Base-by-base conservation (phyloP, 495 filamentous ascomycete species). In the Parmelia sp. region DNA sequence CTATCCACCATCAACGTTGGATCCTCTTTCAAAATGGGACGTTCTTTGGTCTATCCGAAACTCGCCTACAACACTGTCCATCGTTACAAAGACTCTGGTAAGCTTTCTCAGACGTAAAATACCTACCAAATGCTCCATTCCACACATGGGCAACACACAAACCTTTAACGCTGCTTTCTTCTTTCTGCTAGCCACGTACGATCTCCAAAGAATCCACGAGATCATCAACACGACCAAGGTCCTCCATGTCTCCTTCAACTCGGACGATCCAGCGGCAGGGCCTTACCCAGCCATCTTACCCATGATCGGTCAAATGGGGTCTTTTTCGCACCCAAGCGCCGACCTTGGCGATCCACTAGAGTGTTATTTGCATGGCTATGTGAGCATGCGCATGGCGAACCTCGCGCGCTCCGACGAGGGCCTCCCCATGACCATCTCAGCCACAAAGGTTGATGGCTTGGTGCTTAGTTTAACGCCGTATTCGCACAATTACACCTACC, bases 291-390 rank as follows among this genome's bases (percentile, higher is more conserved):
- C 82, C 62, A 86, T 86, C 66, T 78, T 96, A 0, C 91, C 91
- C 44, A 92, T 95, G 90, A 88, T 95, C 66, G 91, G 90, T 49
- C 83, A 85, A 66, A 90, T 92, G 86, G 88, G 81, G 23, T 87
- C 83, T 53, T 92, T 86, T 68, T 77, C 77, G 21, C 79, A 81
- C 64, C 85, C 86, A 21, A 86, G 83, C 59, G 80, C 83, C 14
- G 70, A 80, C 66, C 76, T 84, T 14, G 81, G 85, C n/a, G 86
- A 89, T 63, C 78, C 85, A 0, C 57, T 36, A 21, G 88, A 94
- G 66, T 81, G 89, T 59, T 95, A 96, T 69, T 82, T 96, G 4
- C 91, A 96, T 73, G 90, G 89, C 68, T 93, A 93, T 71, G 85
- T 91, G 64, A 88, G 85, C 58, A 87, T 87, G 19, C 89, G 91